Base-by-base conservation (phyloP, 176 grass and related monocot genomes). In the Luzula sylvatica region DNA sequence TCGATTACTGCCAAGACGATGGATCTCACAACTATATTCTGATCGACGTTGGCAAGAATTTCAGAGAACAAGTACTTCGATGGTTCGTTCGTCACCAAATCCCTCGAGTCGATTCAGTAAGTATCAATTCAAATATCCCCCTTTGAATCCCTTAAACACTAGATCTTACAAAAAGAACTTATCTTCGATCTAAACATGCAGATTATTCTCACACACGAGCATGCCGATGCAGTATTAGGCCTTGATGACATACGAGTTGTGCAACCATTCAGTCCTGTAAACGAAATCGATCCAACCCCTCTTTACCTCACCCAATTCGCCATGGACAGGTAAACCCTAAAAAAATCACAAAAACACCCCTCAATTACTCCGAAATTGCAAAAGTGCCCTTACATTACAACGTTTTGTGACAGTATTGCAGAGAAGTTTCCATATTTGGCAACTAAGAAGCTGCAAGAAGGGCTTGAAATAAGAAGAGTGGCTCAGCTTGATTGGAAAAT, bases 131-230 rank as follows among this genome's bases (percentile, higher is more conserved):
- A 25, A 12, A 23, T 22, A 17, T 40, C 24, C 5, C 7, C 30
- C 30, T 9, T 35, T 32, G 7, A 35, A 35, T 4, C 30, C 30
- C 30, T 35, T 32, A 4, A 35, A 35, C 9, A 7, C 30, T 35
- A 35, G 30, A 35, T 35, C 5, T 9, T 35, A 35, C 9, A 35
- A 4, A 35, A 35, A 35, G 9, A 35, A 7, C 30, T 7, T 35
- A 35, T 35, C 30, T 35, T 35, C 9, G 9, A 35, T 64, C 30
- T 15, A n/a, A 64, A 35, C 5, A 59, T 44, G 50, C 81, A 96
- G 90, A 86, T 96, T 80, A 21, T 96, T 79, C 75, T 96, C 46
- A 96, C 81, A 18, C 90, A 96, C 79, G 90, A 96, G 52, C 90
- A 96, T 56, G 84, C 85, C 60, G 85, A 89, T 82, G 90, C 84